Conservation (phyloP, 768 basidiomycete genomes). For the Rhizopogon vulgaris region DNA sequence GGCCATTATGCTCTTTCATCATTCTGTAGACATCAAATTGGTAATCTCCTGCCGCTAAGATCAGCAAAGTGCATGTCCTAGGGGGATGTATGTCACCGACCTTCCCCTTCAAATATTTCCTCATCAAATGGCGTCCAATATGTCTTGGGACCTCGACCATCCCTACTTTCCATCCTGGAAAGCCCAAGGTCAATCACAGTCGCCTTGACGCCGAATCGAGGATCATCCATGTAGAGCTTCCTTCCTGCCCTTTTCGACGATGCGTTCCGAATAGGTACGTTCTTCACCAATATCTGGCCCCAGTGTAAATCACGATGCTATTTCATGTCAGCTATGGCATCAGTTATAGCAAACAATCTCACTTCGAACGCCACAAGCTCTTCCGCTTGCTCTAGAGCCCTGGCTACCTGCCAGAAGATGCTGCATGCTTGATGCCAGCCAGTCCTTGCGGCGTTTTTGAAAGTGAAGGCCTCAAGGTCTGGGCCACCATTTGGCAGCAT, state of each 20-base stretch:
- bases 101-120: conserved; percentile 89
- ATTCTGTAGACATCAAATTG: conserved; percentile 94
- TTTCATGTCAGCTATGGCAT: conserved; percentile 2
- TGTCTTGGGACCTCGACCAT: conserved; percentile 36
- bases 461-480: conserved; percentile 83
- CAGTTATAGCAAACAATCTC: conserved; percentile 12
- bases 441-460: conserved; percentile 45
- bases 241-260: conserved; percentile 27
- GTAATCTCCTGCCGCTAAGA: conserved; percentile 58
- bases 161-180: conserved; percentile 69
- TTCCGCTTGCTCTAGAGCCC: conserved; percentile 76
- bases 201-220: conserved; percentile 58
- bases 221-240: conserved; percentile 57
- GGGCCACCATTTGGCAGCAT: conserved; percentile 86
- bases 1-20: conserved; percentile 62
- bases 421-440: conserved; percentile 87
- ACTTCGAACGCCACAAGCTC: conserved; percentile 84
- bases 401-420: conserved; percentile 86
- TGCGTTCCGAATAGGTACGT: conserved; percentile 30
- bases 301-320: conserved; percentile 99
- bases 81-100: conserved; percentile 29
- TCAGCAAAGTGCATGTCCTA: conserved; percentile 5
- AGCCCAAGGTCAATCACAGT: conserved; percentile 95
- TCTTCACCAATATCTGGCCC: conserved; percentile 89
- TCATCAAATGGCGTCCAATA: conserved; percentile 84